phyloP scores from a whole-genome alignment of 495 filamentous ascomycete species.

The Daldinia grandis region DNA sequence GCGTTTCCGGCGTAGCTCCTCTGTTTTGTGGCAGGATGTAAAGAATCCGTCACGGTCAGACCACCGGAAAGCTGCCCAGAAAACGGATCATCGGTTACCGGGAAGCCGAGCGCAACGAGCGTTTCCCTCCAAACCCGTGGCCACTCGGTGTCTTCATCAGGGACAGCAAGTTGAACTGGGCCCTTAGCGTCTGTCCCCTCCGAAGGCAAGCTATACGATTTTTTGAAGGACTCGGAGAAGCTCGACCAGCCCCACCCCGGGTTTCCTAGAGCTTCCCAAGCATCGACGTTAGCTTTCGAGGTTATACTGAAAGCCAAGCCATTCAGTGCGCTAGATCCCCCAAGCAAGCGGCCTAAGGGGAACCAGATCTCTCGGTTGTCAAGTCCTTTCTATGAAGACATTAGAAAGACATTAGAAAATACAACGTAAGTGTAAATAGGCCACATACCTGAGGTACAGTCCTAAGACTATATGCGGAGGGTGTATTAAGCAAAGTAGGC shows the following conservation, averaged over 20 bases:
- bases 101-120: constrained; percentile 36
- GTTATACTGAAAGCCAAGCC: background rate
- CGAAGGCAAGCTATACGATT: constrained; percentile 25
- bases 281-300: constrained; percentile 30
- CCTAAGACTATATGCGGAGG: constrained; percentile 8
- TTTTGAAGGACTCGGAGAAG: constrained; percentile 41
- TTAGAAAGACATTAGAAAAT: background rate
- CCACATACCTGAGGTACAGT: constrained; percentile 10
- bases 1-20: constrained; percentile 44
- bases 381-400: background rate
- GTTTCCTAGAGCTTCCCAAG: constrained; percentile 51
- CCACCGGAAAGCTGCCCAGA: constrained; percentile 45
- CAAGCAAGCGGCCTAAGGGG: constrained; percentile 28
- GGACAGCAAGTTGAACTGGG: constrained; percentile 15
- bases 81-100: constrained; percentile 15
- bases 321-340: constrained; percentile 12
- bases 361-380: constrained; percentile 9
- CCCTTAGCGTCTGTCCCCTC: constrained; percentile 7
- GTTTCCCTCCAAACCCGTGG: constrained; percentile 41
- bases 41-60: constrained; percentile 38
- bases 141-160: constrained; percentile 25
- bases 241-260: constrained; percentile 32
- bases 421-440: background rate
- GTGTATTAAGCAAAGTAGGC: constrained; percentile 7
- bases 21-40: constrained; percentile 47